phyloP scores from a whole-genome alignment of 805 yeast species.

The Candida argentea region DNA sequence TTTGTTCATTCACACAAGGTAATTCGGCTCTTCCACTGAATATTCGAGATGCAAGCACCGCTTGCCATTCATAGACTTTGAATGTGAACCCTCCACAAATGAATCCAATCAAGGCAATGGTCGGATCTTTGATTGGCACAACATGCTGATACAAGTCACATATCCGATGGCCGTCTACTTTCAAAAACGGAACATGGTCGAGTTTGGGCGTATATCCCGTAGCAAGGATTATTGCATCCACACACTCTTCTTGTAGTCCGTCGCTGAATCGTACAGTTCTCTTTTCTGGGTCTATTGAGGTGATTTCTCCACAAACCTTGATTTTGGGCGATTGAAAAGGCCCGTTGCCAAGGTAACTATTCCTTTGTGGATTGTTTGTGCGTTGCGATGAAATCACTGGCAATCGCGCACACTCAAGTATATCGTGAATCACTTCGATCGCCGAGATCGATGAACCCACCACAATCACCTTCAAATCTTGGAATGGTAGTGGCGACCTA shows the following conservation, averaged over 20 bases:
- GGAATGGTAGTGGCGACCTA: slow-evolving; percentile 8
- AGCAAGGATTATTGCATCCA: slow-evolving; percentile 13
- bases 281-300: slow-evolving; percentile 3
- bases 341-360: slow-evolving; percentile 3
- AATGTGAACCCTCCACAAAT: slow-evolving; percentile 30
- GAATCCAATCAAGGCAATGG: slow-evolving; percentile 24
- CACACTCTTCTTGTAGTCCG: slow-evolving; percentile 7
- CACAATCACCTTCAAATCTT: slow-evolving; percentile 11
- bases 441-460: slow-evolving; percentile 11
- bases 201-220: slow-evolving; percentile 16
- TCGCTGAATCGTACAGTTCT: slow-evolving; percentile 12
- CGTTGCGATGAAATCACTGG: slow-evolving; percentile 15
- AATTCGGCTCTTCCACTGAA: slow-evolving; percentile 18
- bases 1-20: slow-evolving; percentile 19
- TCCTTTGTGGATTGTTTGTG: slow-evolving; percentile 3
- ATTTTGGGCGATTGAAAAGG: slow-evolving; percentile 6
- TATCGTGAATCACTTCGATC: slow-evolving; percentile 11
- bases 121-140: slow-evolving; percentile 21
- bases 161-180: slow-evolving; percentile 17
- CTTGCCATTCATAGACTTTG: slow-evolving; percentile 32
- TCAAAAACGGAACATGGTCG: slow-evolving; percentile 13
- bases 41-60: slow-evolving; percentile 23
- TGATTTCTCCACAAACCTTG: slow-evolving; percentile 4
- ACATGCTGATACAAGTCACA: slow-evolving; percentile 24
- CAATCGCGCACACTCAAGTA: slow-evolving; percentile 8